A percentile compares a stretch with the other conserved stretches of the same genome.
phyloP scores from a whole-genome alignment of 1,139 yeast genomes.

The Geotrichum bryndzae region DNA sequence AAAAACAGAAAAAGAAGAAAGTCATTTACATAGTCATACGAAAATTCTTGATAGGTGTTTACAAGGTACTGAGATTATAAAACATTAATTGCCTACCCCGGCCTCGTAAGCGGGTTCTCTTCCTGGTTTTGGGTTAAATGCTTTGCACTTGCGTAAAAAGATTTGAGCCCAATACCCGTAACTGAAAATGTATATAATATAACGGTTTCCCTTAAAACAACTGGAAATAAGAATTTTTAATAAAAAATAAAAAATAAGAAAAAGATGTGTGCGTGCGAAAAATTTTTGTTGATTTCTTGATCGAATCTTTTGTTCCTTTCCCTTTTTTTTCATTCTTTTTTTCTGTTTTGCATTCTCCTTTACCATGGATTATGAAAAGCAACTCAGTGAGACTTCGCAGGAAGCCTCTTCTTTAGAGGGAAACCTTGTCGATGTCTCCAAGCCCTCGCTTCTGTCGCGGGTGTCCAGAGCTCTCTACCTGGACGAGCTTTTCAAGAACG shows the following conservation, averaged over 20 bases:
- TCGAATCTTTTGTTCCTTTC: not conserved
- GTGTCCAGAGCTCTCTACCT: not conserved
- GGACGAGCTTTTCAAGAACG: conserved; percentile 18
- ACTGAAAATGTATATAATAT: not conserved
- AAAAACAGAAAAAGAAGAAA: too few species aligned
- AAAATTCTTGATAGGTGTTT: too few species aligned
- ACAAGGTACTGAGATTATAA: not conserved
- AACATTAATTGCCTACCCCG: not conserved
- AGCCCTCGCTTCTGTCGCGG: not conserved
- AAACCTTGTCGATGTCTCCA: not conserved
- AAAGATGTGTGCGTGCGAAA: not conserved
- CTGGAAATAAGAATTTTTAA: not conserved
- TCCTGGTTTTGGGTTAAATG: not conserved
- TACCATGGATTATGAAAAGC: conserved; percentile 4
- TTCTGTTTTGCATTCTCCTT: not conserved
- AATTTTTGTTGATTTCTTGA: not conserved
- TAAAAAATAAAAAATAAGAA: not conserved
- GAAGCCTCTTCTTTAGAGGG: conserved; percentile 2
- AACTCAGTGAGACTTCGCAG: not conserved
- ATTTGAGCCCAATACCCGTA: not conserved
- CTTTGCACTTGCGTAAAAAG: not conserved
- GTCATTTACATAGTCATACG: too few species aligned
- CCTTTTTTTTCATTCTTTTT: not conserved
- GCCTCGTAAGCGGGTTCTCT: not conserved
- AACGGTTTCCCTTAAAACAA: not conserved